Conservation (phyloP, 345 rosid species). For the Citrus reticulata region DNA sequence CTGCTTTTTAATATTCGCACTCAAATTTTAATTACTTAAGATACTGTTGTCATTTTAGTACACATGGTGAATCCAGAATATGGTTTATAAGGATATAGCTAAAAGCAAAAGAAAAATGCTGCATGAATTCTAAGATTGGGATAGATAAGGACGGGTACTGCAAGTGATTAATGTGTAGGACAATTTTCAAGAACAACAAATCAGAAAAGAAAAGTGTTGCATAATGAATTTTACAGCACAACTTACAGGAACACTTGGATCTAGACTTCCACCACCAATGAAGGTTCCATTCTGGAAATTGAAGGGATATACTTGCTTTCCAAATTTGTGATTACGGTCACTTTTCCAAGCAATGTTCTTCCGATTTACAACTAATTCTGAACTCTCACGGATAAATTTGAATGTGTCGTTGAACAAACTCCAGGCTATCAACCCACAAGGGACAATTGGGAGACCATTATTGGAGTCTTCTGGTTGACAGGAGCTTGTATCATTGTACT, state of each 20-base stretch:
- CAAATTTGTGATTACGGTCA: conserved; percentile 78
- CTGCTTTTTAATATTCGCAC: not conserved
- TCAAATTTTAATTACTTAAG: not conserved
- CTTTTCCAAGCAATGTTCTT: conserved; percentile 77
- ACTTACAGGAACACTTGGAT: conserved; percentile 63
- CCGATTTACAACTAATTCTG: conserved; percentile 43
- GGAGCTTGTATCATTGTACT: conserved; percentile 46
- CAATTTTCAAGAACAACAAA: not conserved
- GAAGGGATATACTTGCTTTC: conserved; percentile 66
- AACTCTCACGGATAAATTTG: conserved; percentile 40
- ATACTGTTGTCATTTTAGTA: not conserved
- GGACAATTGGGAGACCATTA: conserved; percentile 61
- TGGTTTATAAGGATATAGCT: not conserved
- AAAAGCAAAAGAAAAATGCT: not conserved
- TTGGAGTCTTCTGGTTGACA: conserved; percentile 63
- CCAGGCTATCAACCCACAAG: conserved; percentile 86
- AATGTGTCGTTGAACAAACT: conserved; percentile 86
- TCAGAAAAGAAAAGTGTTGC: not conserved
- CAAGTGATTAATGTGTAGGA: not conserved
- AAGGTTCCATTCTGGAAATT: conserved; percentile 79
- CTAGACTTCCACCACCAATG: conserved; percentile 69
- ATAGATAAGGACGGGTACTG: not conserved
- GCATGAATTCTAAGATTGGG: not conserved
- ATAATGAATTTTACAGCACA: not conserved
- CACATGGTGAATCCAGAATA: not conserved